These are phyloP conservation scores for Fusarium sp. DNA, from an alignment of 2,329 filamentous ascomycete species.

Conservation along the genomic window DNA sequence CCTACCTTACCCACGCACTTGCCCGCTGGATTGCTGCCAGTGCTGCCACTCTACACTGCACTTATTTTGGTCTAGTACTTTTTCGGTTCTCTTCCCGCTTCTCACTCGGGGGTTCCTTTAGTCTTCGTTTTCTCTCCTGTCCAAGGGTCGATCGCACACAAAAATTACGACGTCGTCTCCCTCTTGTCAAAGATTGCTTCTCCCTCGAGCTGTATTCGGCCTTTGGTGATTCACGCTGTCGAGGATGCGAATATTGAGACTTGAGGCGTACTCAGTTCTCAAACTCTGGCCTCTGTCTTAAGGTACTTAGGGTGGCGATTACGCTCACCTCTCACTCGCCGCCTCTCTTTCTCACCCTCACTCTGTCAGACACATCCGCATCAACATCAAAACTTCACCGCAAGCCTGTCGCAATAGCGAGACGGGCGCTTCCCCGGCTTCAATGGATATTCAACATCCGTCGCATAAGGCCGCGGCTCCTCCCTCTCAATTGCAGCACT, in stretches of 20 bases:
- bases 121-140: constrained; percentile 29
- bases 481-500: constrained; percentile 25
- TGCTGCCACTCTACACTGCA: background rate
- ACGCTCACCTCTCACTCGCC: constrained; percentile 33
- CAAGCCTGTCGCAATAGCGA: constrained; percentile 39
- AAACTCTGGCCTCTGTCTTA: constrained; percentile 36
- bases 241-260: constrained; percentile 31
- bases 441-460: constrained; percentile 45
- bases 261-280: constrained; percentile 11
- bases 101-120: constrained; percentile 19
- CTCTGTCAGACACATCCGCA: constrained; percentile 22
- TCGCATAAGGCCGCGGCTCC: constrained; percentile 29
- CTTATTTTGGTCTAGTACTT: constrained; percentile 25
- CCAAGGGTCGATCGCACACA: constrained; percentile 17
- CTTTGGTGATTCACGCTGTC: constrained; percentile 5
- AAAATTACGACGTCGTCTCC: constrained; percentile 1
- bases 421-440: constrained; percentile 31
- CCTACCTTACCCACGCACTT: constrained; percentile 3
- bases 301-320: constrained; percentile 39
- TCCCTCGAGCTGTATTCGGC: background rate
- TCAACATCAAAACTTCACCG: constrained; percentile 21
- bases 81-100: constrained; percentile 27
- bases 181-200: constrained; percentile 5
- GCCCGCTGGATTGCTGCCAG: constrained; percentile 3
- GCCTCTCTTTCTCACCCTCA: constrained; percentile 16